A percentile compares a stretch with the other conserved stretches of the same genome.
Conservation (phyloP, 2,329 filamentous ascomycete species). For the Phyllosticta citriasiana region DNA sequence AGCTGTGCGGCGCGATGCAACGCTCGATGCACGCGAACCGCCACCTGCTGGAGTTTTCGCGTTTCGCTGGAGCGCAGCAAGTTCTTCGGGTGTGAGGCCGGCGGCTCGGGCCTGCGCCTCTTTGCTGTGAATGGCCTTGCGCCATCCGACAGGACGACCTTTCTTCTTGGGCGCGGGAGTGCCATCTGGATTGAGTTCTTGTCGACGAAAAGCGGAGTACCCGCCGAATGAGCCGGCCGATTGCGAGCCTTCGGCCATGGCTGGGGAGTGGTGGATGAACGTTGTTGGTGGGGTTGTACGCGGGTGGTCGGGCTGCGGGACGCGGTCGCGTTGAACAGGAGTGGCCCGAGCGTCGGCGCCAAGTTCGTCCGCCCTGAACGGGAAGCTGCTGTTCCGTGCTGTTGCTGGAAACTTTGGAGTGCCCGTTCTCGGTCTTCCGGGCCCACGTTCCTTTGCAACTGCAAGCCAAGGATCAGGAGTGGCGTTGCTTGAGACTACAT, state of each 20-base stretch:
- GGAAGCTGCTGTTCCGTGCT: not conserved
- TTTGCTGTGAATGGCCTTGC: conserved; percentile 33
- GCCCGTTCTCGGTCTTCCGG: not conserved
- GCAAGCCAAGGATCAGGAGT: not conserved
- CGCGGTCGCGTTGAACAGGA: conserved; percentile 4
- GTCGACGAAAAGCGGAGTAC: conserved; percentile 33
- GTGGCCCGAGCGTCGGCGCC: conserved; percentile 1
- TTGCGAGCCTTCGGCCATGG: conserved; percentile 13
- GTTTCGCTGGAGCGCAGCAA: not conserved
- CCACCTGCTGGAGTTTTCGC: not conserved
- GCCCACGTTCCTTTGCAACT: not conserved
- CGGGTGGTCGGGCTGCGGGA: not conserved
- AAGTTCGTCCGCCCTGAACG: not conserved
- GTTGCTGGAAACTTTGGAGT: not conserved
- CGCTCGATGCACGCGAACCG: conserved; percentile 23
- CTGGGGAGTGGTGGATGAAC: not conserved
- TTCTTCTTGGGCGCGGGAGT: conserved; percentile 31
- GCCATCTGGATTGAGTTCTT: conserved; percentile 22
- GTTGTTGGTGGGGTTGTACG: conserved; percentile 4
- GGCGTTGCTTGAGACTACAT: not conserved
- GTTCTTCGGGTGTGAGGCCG: conserved; percentile 9
- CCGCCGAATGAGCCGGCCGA: conserved; percentile 18
- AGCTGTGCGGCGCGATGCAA: conserved; percentile 12
- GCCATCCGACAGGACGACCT: conserved; percentile 41
- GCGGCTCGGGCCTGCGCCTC: conserved; percentile 19